These are phyloP conservation scores for Bryum argenteum DNA, from an alignment of 225 moss, liverwort and hornwort species.

Conservation along the genomic window DNA sequence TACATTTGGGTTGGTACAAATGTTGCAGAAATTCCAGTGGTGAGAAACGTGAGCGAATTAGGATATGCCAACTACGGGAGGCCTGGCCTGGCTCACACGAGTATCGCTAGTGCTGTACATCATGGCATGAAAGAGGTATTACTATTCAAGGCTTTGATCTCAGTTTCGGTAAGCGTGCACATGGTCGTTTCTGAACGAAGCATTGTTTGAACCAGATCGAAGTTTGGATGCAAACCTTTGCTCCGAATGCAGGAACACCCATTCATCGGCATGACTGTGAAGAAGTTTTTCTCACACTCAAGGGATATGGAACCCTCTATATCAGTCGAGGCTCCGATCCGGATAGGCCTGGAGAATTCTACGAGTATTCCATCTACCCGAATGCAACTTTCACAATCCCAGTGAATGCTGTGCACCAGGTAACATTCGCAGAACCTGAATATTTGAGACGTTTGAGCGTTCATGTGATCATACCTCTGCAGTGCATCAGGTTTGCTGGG, in stretches of 20 bases:
- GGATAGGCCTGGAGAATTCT: conserved; percentile 44
- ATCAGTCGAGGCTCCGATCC: conserved; percentile 34
- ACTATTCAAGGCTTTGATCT: not conserved
- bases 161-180: not conserved
- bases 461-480: not conserved
- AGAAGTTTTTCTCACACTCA: conserved; percentile 59
- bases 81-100: not conserved
- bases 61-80: not conserved
- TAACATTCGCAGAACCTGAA: not conserved
- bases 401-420: conserved; percentile 76
- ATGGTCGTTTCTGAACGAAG: not conserved
- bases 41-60: conserved; percentile 21
- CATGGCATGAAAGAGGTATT: conserved; percentile 17
- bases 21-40: conserved; percentile 14
- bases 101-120: not conserved
- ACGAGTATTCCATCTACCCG: conserved; percentile 41
- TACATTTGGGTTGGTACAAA: too few species aligned
- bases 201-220: conserved; percentile 42
- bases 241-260: conserved; percentile 60
- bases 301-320: conserved; percentile 60
- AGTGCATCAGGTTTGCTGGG: not conserved
- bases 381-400: conserved; percentile 66
- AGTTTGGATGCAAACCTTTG: conserved; percentile 70
- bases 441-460: not conserved
- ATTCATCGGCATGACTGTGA: conserved; percentile 68